Percentiles rank a stretch among this genome's conserved stretches.
These are phyloP conservation scores for Phytophthora tentaculata DNA, from an alignment of 352 stramenopile genomes.

Conservation along the genomic window DNA sequence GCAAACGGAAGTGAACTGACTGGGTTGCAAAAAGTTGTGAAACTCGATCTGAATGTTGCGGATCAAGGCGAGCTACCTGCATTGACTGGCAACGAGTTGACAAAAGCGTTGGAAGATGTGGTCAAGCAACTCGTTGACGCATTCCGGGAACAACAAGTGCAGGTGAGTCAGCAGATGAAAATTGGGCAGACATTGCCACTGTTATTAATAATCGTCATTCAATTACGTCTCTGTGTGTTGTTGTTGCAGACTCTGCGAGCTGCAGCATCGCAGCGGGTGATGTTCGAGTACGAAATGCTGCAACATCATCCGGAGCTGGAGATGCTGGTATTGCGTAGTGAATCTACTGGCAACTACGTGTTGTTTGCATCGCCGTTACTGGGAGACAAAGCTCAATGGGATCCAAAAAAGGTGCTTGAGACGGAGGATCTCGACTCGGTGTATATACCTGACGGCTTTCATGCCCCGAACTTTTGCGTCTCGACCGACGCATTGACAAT, in stretches of 20 bases:
- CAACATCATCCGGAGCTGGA: conserved; percentile 45
- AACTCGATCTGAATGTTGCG: conserved; percentile 13
- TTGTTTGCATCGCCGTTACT: conserved; percentile 48
- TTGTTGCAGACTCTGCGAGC: conserved; percentile 16
- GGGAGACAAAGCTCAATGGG: conserved; percentile 27
- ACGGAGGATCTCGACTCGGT: conserved; percentile 21
- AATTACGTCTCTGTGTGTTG: conserved; percentile 3
- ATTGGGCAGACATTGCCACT: conserved; percentile 3
- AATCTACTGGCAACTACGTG: conserved; percentile 16
- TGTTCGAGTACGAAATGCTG: conserved; percentile 57
- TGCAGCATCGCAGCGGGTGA: conserved; percentile 25
- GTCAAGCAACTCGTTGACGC: conserved; percentile 18
- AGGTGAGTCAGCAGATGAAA: conserved; percentile 30
- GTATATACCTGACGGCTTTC: conserved; percentile 37
- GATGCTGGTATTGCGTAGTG: conserved; percentile 26
- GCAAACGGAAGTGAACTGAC: conserved; percentile 7
- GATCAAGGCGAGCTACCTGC: conserved; percentile 4
- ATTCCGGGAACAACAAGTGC: conserved; percentile 36
- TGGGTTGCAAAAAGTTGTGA: conserved; percentile 25
- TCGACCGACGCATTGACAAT: conserved; percentile 22
- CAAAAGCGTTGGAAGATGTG: conserved; percentile 21
- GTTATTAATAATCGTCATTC: conserved; percentile 1
- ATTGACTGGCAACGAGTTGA: conserved; percentile 33
- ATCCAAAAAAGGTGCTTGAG: conserved; percentile 14
- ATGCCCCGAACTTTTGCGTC: conserved; percentile 29